Conservation (phyloP, 768 basidiomycete genomes). For the Kwoniella europaea region DNA sequence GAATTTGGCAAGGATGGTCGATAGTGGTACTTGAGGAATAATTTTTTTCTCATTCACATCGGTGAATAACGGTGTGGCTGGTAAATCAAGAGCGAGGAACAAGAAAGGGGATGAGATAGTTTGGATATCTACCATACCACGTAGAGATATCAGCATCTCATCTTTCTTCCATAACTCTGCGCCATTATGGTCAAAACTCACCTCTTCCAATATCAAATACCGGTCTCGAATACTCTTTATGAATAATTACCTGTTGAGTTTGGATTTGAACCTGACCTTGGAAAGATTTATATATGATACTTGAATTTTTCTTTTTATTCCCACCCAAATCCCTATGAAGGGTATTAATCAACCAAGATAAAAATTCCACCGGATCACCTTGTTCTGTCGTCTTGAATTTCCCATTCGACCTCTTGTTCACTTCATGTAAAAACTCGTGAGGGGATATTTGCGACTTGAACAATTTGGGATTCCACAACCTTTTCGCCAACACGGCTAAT, state of each 20-base stretch:
- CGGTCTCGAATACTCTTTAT: slow-evolving; percentile 78
- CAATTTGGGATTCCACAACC: slow-evolving; percentile 92
- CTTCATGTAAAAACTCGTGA: slow-evolving; percentile 98
- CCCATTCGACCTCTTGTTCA: slow-evolving; percentile 81
- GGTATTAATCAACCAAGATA: slow-evolving; percentile 92
- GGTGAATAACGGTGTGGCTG: slow-evolving; percentile 96
- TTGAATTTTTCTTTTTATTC: slow-evolving; percentile 87
- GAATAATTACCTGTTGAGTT: slow-evolving; percentile 88
- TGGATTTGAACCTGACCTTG: slow-evolving; percentile 92
- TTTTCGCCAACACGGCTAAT: slow-evolving; percentile 83
- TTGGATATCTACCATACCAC: slow-evolving; percentile 73
- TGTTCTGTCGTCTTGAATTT: slow-evolving; percentile 92
- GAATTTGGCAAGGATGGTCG: slow-evolving; percentile 88
- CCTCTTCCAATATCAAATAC: slow-evolving; percentile 94
- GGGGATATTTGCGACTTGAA: slow-evolving; percentile 99
- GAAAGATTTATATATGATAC: slow-evolving; percentile 89
- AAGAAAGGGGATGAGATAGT: slow-evolving; percentile 85
- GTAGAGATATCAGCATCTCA: slow-evolving; percentile 3
- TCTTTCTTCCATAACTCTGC: not conserved
- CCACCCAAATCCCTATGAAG: slow-evolving; percentile 93
- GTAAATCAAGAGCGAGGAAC: slow-evolving; percentile 93
- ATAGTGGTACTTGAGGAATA: slow-evolving; percentile 93
- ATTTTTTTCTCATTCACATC: slow-evolving; percentile 97
- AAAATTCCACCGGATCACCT: slow-evolving; percentile 94
- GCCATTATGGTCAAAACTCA: slow-evolving; percentile 53